Conservation (phyloP, 1,139 yeast species). For the Yamadazyma dushanensis region DNA sequence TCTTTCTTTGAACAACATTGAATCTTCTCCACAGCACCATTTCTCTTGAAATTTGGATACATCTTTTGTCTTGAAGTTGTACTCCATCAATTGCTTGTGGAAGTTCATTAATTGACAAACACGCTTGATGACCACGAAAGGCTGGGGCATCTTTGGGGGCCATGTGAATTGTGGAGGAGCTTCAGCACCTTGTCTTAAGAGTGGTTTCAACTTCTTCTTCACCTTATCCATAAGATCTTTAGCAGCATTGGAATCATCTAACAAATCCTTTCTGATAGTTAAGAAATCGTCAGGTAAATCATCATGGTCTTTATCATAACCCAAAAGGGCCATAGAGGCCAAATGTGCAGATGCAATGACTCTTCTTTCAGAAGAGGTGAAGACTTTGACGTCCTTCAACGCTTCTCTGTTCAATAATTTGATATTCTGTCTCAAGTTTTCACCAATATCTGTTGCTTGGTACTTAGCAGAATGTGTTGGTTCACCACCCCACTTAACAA, state of each 20-base stretch:
- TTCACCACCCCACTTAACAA: constrained; percentile 99
- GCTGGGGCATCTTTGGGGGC: constrained; percentile 99
- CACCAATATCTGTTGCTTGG: constrained; percentile 95
- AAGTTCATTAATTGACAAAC: constrained; percentile 96
- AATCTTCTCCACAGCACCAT: constrained; percentile 99
- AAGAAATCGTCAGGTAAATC: constrained; percentile 78
- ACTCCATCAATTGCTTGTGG: constrained; percentile 81
- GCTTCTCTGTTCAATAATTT: constrained; percentile 83
- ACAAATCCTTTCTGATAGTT: constrained; percentile 81
- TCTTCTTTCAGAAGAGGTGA: constrained; percentile 91
- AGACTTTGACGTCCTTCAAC: constrained; percentile 80
- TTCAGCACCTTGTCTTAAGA: constrained; percentile 91
- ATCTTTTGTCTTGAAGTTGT: constrained; percentile 70
- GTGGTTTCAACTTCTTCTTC: constrained; percentile 91
- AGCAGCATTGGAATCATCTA: constrained; percentile 98
- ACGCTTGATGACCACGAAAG: constrained; percentile 86
- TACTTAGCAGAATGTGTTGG: constrained; percentile 97
- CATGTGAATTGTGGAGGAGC: constrained; percentile 99
- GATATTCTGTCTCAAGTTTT: constrained; percentile 89
- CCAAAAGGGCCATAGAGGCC: constrained; percentile 81
- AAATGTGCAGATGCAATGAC: constrained; percentile 90
- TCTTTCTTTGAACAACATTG: constrained; percentile 83
- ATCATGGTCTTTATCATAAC: constrained; percentile 51
- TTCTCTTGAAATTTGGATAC: constrained; percentile 67
- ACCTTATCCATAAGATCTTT: constrained; percentile 97